phyloP scores from a whole-genome alignment of 805 yeast genomes.

The Sugiyamaella chiloensis region DNA sequence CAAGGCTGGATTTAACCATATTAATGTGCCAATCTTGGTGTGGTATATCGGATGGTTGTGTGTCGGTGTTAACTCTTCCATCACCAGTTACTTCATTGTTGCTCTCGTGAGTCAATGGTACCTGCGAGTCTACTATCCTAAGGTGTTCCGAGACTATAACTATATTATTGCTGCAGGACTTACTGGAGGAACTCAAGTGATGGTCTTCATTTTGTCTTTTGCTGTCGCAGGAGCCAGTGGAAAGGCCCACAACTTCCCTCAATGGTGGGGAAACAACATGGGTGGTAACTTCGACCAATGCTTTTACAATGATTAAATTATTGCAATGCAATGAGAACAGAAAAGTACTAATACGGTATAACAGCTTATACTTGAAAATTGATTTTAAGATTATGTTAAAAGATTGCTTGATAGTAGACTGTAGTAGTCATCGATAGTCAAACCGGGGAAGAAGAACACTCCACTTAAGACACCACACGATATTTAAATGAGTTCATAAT shows the following conservation, averaged over 20 bases:
- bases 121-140: slow-evolving; percentile 41
- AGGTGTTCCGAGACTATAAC: slow-evolving; percentile 54
- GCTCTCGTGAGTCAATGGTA: slow-evolving; percentile 46
- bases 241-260: slow-evolving; percentile 30
- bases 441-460: no score
- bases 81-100: slow-evolving; percentile 33
- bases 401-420: no score
- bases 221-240: slow-evolving; percentile 36
- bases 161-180: slow-evolving; percentile 48
- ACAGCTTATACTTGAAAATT: no score
- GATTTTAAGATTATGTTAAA: no score
- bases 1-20: slow-evolving; percentile 29
- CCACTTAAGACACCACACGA: no score
- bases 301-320: slow-evolving; percentile 10
- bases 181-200: slow-evolving; percentile 45
- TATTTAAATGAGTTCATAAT: no score
- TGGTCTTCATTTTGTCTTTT: slow-evolving; percentile 34
- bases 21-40: slow-evolving; percentile 30
- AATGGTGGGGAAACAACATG: slow-evolving; percentile 35
- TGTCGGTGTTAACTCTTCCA: slow-evolving; percentile 35
- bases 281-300: slow-evolving; percentile 18
- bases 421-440: no score
- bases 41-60: slow-evolving; percentile 36
- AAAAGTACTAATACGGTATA: no score
- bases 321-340: no score